Conservation (phyloP, 148 eudicot species). For the Chenopodium formosanum region DNA sequence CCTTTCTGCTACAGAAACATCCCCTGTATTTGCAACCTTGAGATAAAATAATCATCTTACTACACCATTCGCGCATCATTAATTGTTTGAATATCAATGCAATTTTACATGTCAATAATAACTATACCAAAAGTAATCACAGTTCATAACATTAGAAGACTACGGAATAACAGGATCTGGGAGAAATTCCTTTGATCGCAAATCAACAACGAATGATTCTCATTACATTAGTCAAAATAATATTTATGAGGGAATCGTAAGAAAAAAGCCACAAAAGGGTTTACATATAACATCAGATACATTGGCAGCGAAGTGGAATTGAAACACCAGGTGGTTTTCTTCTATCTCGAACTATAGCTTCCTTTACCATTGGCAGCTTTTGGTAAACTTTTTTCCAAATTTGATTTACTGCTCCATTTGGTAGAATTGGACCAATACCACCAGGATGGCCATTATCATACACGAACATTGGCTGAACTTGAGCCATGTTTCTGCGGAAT, state of each 20-base stretch:
- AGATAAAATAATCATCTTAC: background rate
- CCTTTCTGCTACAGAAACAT: slow-evolving; percentile 55
- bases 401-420: slow-evolving; percentile 78
- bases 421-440: slow-evolving; percentile 73
- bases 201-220: slow-evolving; percentile 6
- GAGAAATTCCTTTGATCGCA: background rate
- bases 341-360: slow-evolving; percentile 69
- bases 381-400: slow-evolving; percentile 86
- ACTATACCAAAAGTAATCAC: too few species aligned
- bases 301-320: slow-evolving; percentile 88
- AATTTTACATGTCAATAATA: too few species aligned
- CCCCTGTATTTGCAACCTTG: slow-evolving; percentile 22
- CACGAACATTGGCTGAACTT: slow-evolving; percentile 61
- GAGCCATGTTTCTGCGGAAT: slow-evolving; percentile 65
- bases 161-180: background rate
- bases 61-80: too few species aligned
- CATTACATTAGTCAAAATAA: background rate
- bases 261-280: background rate
- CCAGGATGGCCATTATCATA: slow-evolving; percentile 74
- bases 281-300: slow-evolving; percentile 49
- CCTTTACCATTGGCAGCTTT: slow-evolving; percentile 77
- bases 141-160: too few species aligned
- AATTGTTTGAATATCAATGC: too few species aligned
- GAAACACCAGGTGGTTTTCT: slow-evolving; percentile 71
- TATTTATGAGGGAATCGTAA: background rate